phyloP scores from a whole-genome alignment of 495 filamentous ascomycete genomes.

The Hypoxylon trugodes region DNA sequence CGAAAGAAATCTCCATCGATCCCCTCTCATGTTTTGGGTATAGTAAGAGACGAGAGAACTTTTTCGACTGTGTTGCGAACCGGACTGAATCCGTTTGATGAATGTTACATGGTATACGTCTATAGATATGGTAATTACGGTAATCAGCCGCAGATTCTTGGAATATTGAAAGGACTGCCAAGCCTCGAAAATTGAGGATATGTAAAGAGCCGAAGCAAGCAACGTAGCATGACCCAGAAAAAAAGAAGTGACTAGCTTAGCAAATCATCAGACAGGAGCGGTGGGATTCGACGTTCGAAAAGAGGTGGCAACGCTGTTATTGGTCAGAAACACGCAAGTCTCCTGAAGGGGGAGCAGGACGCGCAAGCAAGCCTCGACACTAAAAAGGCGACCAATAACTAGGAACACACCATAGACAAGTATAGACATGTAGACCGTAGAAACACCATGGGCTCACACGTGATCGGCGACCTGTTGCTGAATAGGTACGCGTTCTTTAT shows the following conservation, averaged over 20 bases:
- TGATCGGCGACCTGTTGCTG: constrained; percentile 17
- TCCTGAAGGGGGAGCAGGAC: constrained; percentile 35
- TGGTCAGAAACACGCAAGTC: constrained; percentile 40
- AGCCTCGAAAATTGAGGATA: constrained; percentile 29
- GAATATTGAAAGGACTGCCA: constrained; percentile 36
- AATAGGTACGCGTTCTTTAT: too few species aligned
- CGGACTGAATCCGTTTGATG: constrained; percentile 15
- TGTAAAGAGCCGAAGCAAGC: constrained; percentile 40
- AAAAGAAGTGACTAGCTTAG: constrained; percentile 29
- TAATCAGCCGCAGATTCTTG: constrained; percentile 32
- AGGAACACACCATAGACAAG: constrained; percentile 32
- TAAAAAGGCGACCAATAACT: constrained; percentile 28
- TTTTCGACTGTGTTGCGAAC: constrained; percentile 1
- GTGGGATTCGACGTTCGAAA: constrained; percentile 38
- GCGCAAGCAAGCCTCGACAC: constrained; percentile 41
- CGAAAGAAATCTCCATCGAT: too few species aligned
- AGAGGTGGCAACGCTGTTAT: constrained; percentile 31
- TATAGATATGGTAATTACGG: constrained; percentile 17
- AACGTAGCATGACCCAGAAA: constrained; percentile 41
- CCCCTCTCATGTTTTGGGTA: constrained; percentile 10
- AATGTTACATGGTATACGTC: constrained; percentile 33
- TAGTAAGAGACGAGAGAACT: constrained; percentile 20
- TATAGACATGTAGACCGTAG: too few species aligned
- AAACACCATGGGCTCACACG: constrained; percentile 1
- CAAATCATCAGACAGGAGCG: constrained; percentile 35